Conservation (phyloP, 2,329 filamentous ascomycete genomes). For the Cladosporium phlei region DNA sequence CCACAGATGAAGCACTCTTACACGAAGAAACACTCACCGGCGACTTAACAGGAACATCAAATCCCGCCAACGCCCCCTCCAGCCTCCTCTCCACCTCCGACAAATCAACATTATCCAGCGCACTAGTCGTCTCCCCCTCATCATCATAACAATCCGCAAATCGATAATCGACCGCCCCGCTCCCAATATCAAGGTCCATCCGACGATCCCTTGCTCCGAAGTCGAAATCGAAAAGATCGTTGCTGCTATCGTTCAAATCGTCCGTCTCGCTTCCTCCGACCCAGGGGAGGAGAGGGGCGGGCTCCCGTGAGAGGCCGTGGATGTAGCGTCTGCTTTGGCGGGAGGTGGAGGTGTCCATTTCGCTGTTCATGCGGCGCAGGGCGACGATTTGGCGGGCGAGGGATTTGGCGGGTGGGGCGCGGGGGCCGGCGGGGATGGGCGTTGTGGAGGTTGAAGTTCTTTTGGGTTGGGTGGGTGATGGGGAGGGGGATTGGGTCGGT, state of each 20-base stretch:
- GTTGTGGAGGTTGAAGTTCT: conserved; percentile 17
- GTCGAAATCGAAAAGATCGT: conserved; percentile 25
- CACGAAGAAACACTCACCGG: no score
- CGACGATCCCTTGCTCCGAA: conserved; percentile 18
- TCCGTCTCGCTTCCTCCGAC: conserved; percentile 15
- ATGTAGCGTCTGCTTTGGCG: conserved; percentile 36
- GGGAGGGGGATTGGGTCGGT: conserved; percentile 5
- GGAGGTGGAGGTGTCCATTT: conserved; percentile 25
- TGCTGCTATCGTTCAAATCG: conserved; percentile 16
- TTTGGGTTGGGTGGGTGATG: conserved; percentile 15
- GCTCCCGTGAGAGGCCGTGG: conserved; percentile 36
- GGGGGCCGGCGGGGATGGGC: conserved; percentile 28
- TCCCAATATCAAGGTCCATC: not conserved
- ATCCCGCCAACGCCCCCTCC: conserved; percentile 25
- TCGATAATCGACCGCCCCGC: not conserved
- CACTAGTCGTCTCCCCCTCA: conserved; percentile 15
- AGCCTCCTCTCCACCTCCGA: conserved; percentile 20
- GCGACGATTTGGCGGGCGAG: conserved; percentile 37
- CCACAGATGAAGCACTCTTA: no score
- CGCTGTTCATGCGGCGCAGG: conserved; percentile 42
- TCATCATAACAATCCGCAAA: conserved; percentile 1
- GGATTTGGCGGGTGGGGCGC: conserved; percentile 32
- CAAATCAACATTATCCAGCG: conserved; percentile 25
- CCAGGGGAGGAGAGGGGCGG: conserved; percentile 31
- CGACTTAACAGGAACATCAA: conserved; percentile 17